Conservation (phyloP, 23 red algal species). For the Agarophyton chilense region DNA sequence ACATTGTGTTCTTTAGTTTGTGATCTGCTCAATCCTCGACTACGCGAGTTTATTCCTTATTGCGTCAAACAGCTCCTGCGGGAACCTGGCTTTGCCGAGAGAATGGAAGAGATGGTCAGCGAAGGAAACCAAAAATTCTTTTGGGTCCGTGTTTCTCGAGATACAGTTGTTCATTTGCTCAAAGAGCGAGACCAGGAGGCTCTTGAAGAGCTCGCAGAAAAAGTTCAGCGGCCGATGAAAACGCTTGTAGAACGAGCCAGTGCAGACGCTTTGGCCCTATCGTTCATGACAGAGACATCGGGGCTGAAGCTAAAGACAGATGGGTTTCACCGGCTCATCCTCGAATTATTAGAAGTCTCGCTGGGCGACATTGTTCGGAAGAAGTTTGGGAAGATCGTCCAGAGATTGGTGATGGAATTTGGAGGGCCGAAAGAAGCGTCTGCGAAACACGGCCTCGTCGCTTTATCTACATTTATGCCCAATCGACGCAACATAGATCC, state of each 20-base stretch:
- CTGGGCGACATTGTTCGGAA: constrained; percentile 13
- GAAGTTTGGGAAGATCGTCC: constrained; percentile 59
- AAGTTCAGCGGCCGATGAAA: neutral
- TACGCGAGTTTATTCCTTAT: neutral
- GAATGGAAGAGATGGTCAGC: constrained; percentile 9
- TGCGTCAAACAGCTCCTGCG: neutral
- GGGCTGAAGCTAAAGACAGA: neutral
- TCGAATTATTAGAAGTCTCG: constrained; percentile 8
- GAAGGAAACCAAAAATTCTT: neutral
- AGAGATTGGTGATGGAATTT: constrained; percentile 70
- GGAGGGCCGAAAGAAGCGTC: constrained; percentile 38
- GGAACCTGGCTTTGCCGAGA: neutral
- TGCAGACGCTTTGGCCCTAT: constrained; percentile 38
- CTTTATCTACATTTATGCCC: constrained; percentile 12
- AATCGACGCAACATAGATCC: neutral
- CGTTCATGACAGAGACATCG: constrained; percentile 14
- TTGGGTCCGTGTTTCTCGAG: constrained; percentile 24
- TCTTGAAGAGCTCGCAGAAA: constrained; percentile 21
- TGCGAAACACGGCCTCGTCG: constrained; percentile 35
- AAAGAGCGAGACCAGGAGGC: neutral
- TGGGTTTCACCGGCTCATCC: constrained; percentile 9
- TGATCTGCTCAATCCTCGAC: constrained; percentile 8
- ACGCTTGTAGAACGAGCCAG: constrained; percentile 37
- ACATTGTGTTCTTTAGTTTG: neutral
- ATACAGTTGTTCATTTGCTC: constrained; percentile 39